Conservation (phyloP, 2,329 filamentous ascomycete species). For the Juglanconis oblonga region DNA sequence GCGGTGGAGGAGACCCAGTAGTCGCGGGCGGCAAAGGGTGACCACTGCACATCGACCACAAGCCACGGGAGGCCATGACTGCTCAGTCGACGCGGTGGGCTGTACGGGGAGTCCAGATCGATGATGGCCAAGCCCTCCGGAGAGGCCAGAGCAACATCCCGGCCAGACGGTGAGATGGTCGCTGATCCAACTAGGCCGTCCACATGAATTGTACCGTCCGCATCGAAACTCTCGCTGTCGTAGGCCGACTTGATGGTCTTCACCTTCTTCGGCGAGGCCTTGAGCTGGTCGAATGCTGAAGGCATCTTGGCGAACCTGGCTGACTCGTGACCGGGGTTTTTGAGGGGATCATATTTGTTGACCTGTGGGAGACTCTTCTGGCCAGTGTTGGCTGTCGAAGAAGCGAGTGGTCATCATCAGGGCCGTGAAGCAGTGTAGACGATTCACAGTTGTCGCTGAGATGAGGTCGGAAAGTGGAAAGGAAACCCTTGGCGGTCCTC, state of each 20-base stretch:
- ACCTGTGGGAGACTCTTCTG: background rate
- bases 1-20: slow-evolving; percentile 94
- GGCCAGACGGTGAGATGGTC: slow-evolving; percentile 86
- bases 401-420: background rate
- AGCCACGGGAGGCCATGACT: slow-evolving; percentile 90
- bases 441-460: background rate
- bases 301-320: slow-evolving; percentile 38
- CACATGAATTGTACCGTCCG: slow-evolving; percentile 80
- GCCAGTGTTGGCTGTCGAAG: background rate
- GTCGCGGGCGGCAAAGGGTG: slow-evolving; percentile 82
- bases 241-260: slow-evolving; percentile 67
- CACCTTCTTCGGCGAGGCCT: slow-evolving; percentile 50
- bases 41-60: slow-evolving; percentile 96
- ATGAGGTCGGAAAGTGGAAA: background rate
- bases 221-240: slow-evolving; percentile 84
- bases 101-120: slow-evolving; percentile 86
- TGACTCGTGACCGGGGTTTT: background rate
- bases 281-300: slow-evolving; percentile 41
- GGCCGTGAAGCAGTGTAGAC: background rate
- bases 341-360: background rate
- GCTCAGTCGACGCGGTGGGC: slow-evolving; percentile 75
- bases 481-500: background rate
- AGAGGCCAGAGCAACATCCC: slow-evolving; percentile 88
- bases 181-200: slow-evolving; percentile 82
- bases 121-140: slow-evolving; percentile 88